A percentile compares a stretch with the other conserved stretches of the same genome.
These are phyloP conservation scores for Ambrosia hybrid DNA, from an alignment of 140 eudicot genomes.

Conservation along the genomic window DNA sequence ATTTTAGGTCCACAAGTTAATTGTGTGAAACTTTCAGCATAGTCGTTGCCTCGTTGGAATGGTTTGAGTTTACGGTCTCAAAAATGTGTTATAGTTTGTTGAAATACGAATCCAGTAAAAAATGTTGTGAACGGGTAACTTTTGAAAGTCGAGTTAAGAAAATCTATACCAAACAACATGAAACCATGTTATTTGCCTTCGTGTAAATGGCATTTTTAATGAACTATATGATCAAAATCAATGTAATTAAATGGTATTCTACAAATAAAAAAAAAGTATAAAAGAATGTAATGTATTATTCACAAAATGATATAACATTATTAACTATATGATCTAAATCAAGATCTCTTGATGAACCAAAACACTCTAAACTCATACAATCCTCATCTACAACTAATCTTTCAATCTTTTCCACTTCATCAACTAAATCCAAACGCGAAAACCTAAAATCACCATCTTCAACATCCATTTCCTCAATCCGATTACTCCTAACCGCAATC, in stretches of 20 bases:
- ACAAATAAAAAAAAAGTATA: background rate
- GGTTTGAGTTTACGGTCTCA: background rate
- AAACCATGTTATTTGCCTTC: too few species aligned
- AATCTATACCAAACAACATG: background rate
- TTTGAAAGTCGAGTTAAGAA: background rate
- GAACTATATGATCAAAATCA: too few species aligned
- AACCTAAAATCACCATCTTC: background rate
- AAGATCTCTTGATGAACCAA: slow-evolving; percentile 22
- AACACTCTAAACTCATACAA: slow-evolving; percentile 23
- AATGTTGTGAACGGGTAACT: too few species aligned
- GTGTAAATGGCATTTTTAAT: too few species aligned
- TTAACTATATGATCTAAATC: slow-evolving; percentile 20
- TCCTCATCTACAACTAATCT: slow-evolving; percentile 33
- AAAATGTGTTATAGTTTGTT: background rate
- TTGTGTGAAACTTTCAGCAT: background rate
- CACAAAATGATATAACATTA: slow-evolving; percentile 23
- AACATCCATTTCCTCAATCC: background rate
- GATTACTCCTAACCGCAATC: slow-evolving; percentile 55
- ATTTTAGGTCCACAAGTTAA: background rate
- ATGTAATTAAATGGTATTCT: background rate
- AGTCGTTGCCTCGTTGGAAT: background rate
- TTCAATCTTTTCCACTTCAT: slow-evolving; percentile 26
- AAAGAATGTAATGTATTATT: slow-evolving; percentile 14
- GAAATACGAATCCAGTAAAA: too few species aligned
- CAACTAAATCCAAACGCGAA: slow-evolving; percentile 19